Evolutionary conservation across 257 asterid species (phyloP), one percentile per base, ranked within the genome.

Genomic region (Rubia yunnanensis): DNA sequence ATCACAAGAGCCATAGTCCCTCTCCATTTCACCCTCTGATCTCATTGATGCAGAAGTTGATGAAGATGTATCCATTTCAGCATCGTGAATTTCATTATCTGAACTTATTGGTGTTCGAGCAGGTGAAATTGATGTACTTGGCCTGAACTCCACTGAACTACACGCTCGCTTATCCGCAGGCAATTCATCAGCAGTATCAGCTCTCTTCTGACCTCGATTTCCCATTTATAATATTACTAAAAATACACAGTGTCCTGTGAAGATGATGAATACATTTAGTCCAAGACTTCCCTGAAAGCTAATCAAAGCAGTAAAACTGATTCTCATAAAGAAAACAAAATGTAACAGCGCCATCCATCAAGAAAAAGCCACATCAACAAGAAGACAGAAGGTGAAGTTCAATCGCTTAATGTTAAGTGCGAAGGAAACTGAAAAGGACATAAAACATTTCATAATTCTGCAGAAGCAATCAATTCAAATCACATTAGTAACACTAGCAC

Each of bases 81-180:
- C 84, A 36, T 83, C 89, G 36, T 73, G 95, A 10, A 83, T 76
- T 77, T 83, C 96, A 3, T 55, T 80, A 61, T 76, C 68, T 14
- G 84, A 69, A 71, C 68, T 82, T 56, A 73, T 71, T 44, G 79
- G 80, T n/a, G 89, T 75, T 59, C 70, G 91, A 64, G 77, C 79
- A 5, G 87, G 77, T 60, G 95, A 85, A 74, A 70, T 83, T 28
- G 96, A 85, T 66, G 95, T 70, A 71, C 91, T 86, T n/a, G 97
- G 91, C 65, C 89, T 76, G 61, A 79, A 80, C 62, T 86, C 97
- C 8, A 81, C 55, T 0, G 95, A 89, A 75, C 80, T 92, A 76
- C 99, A 92, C 1, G 94, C 87, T 72, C 99, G 83, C 79, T 94
- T 94, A 76, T 94, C 99, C 5, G 96, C 95, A 0, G 99, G 99